Base-by-base conservation (phyloP, 768 basidiomycete species). In the Suillus subluteus region DNA sequence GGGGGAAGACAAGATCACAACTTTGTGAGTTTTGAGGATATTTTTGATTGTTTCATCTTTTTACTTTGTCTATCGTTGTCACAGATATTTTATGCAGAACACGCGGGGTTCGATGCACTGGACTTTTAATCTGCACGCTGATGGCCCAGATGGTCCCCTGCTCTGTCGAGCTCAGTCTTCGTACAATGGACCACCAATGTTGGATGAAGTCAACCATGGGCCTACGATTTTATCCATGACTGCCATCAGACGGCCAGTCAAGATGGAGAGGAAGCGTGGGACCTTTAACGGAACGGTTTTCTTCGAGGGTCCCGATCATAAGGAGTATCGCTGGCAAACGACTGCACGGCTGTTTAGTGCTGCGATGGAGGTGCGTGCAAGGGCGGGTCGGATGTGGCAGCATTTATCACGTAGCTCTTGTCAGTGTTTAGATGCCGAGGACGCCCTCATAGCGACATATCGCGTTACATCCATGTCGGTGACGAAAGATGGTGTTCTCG, bases 401-500 rank as follows among this genome's bases (percentile, higher is more conserved):
- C 41, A 65, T 64, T 21, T 63, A 55, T 48, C 38, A 30, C 38
- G 54, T n/a, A 40, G 43, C 40, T n/a, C 26, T 48, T 30, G 44
- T 23, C 54, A 74, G 73, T 74, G 70, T 46, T 35, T 71, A 61
- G 63, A 73, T n/a, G 21, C 63, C 6, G 65, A 69, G 16, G 69
- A 68, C 21, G 66, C 66, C 12, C 54, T 76, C 59, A 62, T 76
- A 50, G 76, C 75, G n/a, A 73, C 71, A 26, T 77, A 76, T 63
- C 76, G 71, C 62, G 58, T 64, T 12, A 74, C 70, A 15, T 41
- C 68, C 11, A 67, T 76, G 66, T 72, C 75, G 9, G 13, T 69
- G 41, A 68, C 62, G 41, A 77, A 78, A 56, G 73, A 78, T 59
- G 76, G 73, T 6, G 73, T 73, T 30, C 59, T 76, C 52, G 62